Percentiles rank a stretch among this genome's conserved stretches.
Conservation (phyloP, 1,284 basidiomycete species). For the Jaminaea rosea region DNA sequence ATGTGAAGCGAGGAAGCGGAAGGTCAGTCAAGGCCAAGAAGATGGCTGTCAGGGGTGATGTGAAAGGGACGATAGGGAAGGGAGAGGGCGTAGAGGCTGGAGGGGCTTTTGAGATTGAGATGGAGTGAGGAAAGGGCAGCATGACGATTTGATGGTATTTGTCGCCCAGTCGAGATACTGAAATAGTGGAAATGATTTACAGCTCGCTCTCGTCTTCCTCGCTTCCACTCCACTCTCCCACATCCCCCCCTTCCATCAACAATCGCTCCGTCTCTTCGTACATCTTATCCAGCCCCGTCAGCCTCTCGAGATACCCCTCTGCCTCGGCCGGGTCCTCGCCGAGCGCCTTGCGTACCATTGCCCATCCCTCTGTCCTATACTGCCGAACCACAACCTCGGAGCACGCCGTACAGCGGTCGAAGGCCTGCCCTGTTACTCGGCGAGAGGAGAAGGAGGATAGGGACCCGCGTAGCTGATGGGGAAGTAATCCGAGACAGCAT, state of each 20-base stretch:
- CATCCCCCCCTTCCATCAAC: constrained; percentile 26
- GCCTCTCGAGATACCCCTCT: constrained; percentile 65
- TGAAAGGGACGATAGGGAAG: too few species aligned
- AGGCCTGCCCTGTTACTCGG: constrained; percentile 74
- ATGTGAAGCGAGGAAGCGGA: too few species aligned
- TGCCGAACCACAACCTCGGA: constrained; percentile 25
- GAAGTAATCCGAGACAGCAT: constrained; percentile 69
- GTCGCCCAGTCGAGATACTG: too few species aligned
- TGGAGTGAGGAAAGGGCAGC: too few species aligned
- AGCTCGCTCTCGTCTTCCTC: not conserved
- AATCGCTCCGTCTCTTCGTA: constrained; percentile 30
- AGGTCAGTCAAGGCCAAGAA: too few species aligned
- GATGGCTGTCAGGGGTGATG: too few species aligned
- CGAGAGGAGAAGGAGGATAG: constrained; percentile 75
- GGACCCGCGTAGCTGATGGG: constrained; percentile 87
- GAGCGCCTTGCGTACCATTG: constrained; percentile 69
- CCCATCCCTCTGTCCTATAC: constrained; percentile 59
- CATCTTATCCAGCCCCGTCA: constrained; percentile 73
- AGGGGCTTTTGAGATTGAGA: too few species aligned
- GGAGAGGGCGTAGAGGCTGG: too few species aligned
- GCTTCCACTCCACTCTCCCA: constrained; percentile 7
- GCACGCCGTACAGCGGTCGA: constrained; percentile 81
- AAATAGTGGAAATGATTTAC: too few species aligned
- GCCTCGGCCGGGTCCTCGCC: too few species aligned
- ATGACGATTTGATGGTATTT: too few species aligned